Conservation (phyloP, 352 stramenopile genomes). For the Phytophthora sansomeana region DNA sequence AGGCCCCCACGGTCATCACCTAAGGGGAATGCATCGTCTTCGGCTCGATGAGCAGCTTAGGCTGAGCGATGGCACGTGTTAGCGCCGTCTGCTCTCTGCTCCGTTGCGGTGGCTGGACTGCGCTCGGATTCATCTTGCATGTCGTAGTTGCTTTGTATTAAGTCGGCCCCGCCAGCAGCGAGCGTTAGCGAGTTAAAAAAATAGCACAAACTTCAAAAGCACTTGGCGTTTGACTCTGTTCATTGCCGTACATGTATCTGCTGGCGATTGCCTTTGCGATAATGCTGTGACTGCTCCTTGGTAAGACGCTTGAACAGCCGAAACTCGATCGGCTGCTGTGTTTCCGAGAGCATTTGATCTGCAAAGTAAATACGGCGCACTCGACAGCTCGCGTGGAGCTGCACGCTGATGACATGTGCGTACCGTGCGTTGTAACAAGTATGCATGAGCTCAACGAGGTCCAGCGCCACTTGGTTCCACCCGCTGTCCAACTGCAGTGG, state of each 20-base stretch:
- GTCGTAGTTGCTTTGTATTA: conserved; percentile 39
- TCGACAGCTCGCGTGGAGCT: conserved; percentile 66
- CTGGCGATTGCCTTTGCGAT: conserved; percentile 11
- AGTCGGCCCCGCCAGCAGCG: conserved; percentile 16
- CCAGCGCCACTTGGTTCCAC: conserved; percentile 75
- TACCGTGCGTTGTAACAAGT: conserved; percentile 56
- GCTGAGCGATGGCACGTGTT: conserved; percentile 21
- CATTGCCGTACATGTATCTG: conserved; percentile 2
- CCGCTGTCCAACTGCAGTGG: conserved; percentile 50
- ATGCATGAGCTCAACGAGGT: conserved; percentile 50
- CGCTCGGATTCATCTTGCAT: conserved; percentile 38
- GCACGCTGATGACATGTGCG: conserved; percentile 47
- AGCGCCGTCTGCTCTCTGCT: conserved; percentile 26
- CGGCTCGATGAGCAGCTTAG: conserved; percentile 25
- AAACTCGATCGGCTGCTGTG: conserved; percentile 57
- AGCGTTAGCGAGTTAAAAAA: conserved; percentile 31
- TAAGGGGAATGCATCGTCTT: conserved; percentile 69
- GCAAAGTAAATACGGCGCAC: conserved; percentile 68
- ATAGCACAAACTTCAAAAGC: conserved; percentile 36
- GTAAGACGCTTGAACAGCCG: conserved; percentile 57
- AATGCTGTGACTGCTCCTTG: conserved; percentile 36
- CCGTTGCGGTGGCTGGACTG: conserved; percentile 24
- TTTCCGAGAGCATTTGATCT: conserved; percentile 49
- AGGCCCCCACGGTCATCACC: conserved; percentile 97
- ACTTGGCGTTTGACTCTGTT: background rate